Conservation (phyloP, 2,329 filamentous ascomycete genomes). For the Neoscytalidium dimidiatum region DNA sequence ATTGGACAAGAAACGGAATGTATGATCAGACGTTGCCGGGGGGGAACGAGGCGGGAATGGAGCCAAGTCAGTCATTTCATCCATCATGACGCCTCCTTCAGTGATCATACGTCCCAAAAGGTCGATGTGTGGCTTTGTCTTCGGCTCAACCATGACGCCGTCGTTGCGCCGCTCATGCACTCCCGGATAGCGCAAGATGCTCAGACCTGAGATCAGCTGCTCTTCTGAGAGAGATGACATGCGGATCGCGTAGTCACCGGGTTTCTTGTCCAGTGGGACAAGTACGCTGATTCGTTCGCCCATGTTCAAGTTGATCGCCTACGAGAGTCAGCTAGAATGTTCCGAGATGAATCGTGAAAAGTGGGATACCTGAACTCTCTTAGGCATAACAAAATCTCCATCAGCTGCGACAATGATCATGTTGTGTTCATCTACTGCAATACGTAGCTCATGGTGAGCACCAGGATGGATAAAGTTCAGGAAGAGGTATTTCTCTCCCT, state of each 20-base stretch:
- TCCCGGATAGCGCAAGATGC: constrained; percentile 48
- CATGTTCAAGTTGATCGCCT: constrained; percentile 46
- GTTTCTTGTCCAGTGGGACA: constrained; percentile 46
- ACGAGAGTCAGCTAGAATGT: constrained; percentile 7
- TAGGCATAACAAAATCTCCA: constrained; percentile 24
- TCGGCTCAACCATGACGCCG: neutral
- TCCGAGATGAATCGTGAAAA: no score
- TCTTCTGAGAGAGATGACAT: constrained; percentile 51
- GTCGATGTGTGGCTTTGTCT: constrained; percentile 21
- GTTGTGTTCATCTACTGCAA: constrained; percentile 24
- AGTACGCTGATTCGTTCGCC: constrained; percentile 58
- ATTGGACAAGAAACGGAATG: constrained; percentile 23
- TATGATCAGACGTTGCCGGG: constrained; percentile 22
- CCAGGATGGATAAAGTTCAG: constrained; percentile 25
- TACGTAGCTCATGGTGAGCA: constrained; percentile 23
- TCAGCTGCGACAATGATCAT: constrained; percentile 27
- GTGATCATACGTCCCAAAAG: constrained; percentile 21
- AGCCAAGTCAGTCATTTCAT: constrained; percentile 22
- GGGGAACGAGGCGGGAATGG: constrained; percentile 22
- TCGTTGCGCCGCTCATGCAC: constrained; percentile 3
- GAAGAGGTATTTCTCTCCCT: constrained; percentile 22
- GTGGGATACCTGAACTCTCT: constrained; percentile 22
- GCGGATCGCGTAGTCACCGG: constrained; percentile 58
- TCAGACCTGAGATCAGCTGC: constrained; percentile 59
- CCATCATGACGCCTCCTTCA: constrained; percentile 19